Conservation (phyloP, 306 rosid genomes). For the Bauhinia variegata region DNA sequence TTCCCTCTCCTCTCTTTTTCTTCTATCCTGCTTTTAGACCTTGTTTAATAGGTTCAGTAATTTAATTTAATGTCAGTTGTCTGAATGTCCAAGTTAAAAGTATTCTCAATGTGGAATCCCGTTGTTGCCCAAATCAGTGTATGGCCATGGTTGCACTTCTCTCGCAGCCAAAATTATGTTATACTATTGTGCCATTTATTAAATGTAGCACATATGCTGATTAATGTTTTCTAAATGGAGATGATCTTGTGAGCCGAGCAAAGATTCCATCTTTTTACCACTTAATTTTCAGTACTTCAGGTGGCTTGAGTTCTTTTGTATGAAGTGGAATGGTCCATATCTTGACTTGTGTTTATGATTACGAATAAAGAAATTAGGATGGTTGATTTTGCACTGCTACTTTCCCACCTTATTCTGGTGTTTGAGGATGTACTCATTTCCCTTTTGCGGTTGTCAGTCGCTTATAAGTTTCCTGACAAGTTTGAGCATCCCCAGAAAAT, state of each 20-base stretch:
- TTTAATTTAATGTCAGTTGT: constrained; percentile 38
- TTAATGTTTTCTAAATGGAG: too few relatives aligned
- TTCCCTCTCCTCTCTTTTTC: neutral
- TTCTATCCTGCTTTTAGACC: constrained; percentile 21
- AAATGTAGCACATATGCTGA: neutral
- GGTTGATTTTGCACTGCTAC: too few relatives aligned
- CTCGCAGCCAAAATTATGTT: constrained; percentile 1
- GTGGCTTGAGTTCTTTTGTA: neutral
- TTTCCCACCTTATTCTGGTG: too few relatives aligned
- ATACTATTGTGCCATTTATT: too few relatives aligned
- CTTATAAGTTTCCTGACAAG: too few relatives aligned
- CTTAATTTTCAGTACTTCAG: neutral
- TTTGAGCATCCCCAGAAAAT: too few relatives aligned
- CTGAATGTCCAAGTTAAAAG: constrained; percentile 34
- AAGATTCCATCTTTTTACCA: too few relatives aligned
- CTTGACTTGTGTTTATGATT: too few relatives aligned
- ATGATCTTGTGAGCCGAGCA: neutral
- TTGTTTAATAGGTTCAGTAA: constrained; percentile 45
- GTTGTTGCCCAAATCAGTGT: constrained; percentile 39
- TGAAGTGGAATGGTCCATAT: too few relatives aligned
- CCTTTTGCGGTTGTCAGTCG: too few relatives aligned
- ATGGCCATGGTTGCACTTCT: constrained; percentile 40
- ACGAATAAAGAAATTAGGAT: too few relatives aligned
- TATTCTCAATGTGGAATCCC: constrained; percentile 45
- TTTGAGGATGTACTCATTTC: too few relatives aligned